Base-by-base conservation (phyloP, 768 basidiomycete species). In the Boletus edulis region DNA sequence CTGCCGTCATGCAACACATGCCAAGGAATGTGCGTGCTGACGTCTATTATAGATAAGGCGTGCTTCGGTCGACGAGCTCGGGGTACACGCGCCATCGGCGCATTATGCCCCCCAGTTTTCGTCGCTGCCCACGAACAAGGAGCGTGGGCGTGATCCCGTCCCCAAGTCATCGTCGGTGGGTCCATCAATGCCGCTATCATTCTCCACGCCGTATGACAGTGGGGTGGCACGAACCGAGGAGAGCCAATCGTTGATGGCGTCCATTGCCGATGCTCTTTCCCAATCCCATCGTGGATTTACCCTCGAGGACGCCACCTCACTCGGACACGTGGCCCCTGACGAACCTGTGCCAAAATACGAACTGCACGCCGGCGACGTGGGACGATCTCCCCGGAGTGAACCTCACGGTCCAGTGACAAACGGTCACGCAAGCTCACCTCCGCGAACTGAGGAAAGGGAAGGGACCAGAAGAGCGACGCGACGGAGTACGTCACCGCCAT, bases 121-220 rank as follows among this genome's bases (percentile, higher is more conserved):
- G 24, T 90, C 89, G 1, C 82, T 89, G 70, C 87, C 58, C 31
- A 34, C 86, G 1, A 77, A 17, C 78, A 81, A 55, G 67, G 69
- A 52, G 61, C 72, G 71, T 32, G 76, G 75, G 61, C 72, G 71
- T 32, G 76, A 75, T 29, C 62, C 61, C 0, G 46, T 69, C 10
- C 52, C 20, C 5, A 20, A 13, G 15, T 18, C 62, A 11, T 64
- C 72, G 0, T 51, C 43, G 3, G n/a, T 46, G 18, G 55, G 52
- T 22, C 40, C 52, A 4, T 17, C 41, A 13, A 48, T 31, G 20
- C 56, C 63, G 4, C 34, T 57, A 13, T 41, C 65, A 3, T 5
- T 46, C 17, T 35, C 63, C 7, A 18, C n/a, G n/a, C 59, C 57
- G 4, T 38, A 53, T 27, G 54, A 61, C 22, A 29, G 24, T 15